A percentile compares a stretch with the other conserved stretches of the same genome.
phyloP scores from a whole-genome alignment of 345 rosid genomes.

The Salix purpurea region DNA sequence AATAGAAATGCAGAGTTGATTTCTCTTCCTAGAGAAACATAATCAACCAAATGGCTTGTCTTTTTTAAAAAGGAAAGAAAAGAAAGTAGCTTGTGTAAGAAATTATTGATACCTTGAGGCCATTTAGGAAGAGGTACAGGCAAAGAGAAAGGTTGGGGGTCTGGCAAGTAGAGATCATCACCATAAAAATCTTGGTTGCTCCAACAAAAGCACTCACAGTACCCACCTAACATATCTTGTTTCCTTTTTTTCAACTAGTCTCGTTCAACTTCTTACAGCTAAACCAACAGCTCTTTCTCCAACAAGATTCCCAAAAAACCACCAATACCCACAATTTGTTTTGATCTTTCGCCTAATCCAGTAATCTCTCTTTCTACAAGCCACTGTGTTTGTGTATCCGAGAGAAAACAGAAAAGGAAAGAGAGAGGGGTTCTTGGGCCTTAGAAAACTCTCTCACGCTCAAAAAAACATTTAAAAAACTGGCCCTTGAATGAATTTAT shows the following conservation, averaged over 20 bases:
- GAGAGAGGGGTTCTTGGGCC: too few relatives aligned
- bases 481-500: too few relatives aligned
- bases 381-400: too few relatives aligned
- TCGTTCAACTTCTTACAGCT: too few relatives aligned
- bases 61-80: background rate
- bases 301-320: constrained; percentile 1
- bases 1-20: too few relatives aligned
- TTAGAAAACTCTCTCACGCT: too few relatives aligned
- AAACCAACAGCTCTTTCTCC: background rate
- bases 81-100: background rate
- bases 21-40: too few relatives aligned
- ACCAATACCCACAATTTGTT: constrained; percentile 34
- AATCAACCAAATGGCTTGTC: background rate
- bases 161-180: constrained; percentile 19
- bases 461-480: too few relatives aligned
- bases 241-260: background rate
- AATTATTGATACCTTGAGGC: constrained; percentile 52
- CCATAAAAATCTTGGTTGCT: constrained; percentile 11
- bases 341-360: constrained; percentile 10
- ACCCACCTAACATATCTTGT: constrained; percentile 44
- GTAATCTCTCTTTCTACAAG: constrained; percentile 6
- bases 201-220: constrained; percentile 61
- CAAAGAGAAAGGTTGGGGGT: constrained; percentile 54
- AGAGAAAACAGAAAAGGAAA: too few relatives aligned
- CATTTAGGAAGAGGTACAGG: constrained; percentile 65